Percentiles rank a stretch among this genome's conserved stretches.
phyloP scores from a whole-genome alignment of 139 green algal genomes.

The Asterochloris erici region DNA sequence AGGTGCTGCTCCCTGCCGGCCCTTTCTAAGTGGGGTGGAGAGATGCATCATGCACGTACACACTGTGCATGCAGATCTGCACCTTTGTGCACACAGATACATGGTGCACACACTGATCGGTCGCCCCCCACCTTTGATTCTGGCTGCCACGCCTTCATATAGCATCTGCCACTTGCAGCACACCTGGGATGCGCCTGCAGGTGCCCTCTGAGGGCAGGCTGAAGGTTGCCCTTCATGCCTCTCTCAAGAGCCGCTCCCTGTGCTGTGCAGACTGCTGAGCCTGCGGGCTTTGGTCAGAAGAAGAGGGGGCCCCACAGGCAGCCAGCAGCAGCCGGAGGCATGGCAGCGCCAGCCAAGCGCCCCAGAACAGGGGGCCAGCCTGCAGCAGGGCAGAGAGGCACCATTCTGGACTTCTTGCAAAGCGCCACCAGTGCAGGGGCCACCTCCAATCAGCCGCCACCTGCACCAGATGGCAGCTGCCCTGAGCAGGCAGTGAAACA shows the following conservation, averaged over 20 bases:
- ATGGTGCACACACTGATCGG: not conserved
- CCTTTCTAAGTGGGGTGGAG: not conserved
- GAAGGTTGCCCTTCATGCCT: not conserved
- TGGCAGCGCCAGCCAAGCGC: constrained; percentile 10
- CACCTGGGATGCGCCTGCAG: not conserved
- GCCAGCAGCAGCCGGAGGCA: not conserved
- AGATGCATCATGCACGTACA: not conserved
- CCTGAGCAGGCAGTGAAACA: too few species aligned
- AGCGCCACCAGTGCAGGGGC: too few species aligned
- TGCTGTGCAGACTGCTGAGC: constrained; percentile 4
- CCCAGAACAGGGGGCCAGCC: constrained; percentile 1
- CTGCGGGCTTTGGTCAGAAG: constrained; percentile 7
- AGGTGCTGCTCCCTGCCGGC: constrained; percentile 20
- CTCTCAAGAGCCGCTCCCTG: too few species aligned
- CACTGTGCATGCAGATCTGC: not conserved
- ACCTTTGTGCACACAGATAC: not conserved
- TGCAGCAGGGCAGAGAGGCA: constrained; percentile 1
- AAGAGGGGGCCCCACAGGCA: not conserved
- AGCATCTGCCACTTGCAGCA: not conserved
- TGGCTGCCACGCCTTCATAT: not conserved
- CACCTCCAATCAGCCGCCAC: too few species aligned
- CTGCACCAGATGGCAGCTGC: too few species aligned
- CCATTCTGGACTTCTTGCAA: too few species aligned
- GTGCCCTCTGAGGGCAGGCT: not conserved
- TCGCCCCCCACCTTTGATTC: not conserved